phyloP scores from a whole-genome alignment of 495 filamentous ascomycete species.

The Xylaria castorea region DNA sequence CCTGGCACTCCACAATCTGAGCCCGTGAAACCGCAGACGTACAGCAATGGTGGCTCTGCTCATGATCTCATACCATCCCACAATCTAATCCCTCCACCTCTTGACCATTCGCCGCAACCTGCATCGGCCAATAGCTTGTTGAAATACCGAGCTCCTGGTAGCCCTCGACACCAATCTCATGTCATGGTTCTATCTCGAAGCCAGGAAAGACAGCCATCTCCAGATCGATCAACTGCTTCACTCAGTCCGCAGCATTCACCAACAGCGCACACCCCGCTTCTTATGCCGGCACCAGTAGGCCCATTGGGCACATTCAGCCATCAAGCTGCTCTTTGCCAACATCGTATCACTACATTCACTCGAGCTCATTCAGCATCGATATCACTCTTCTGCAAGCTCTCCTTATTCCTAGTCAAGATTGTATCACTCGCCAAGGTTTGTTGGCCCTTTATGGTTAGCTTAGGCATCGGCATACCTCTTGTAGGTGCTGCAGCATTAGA shows the following conservation, averaged over 20 bases:
- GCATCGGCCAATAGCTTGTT: slow-evolving; percentile 38
- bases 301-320: slow-evolving; percentile 47
- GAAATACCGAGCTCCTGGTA: slow-evolving; percentile 39
- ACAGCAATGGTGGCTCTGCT: slow-evolving; percentile 26
- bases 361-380: slow-evolving; percentile 32
- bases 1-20: slow-evolving; percentile 53
- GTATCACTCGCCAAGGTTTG: slow-evolving; percentile 48
- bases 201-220: slow-evolving; percentile 42
- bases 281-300: slow-evolving; percentile 65
- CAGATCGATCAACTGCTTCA: slow-evolving; percentile 28
- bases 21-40: slow-evolving; percentile 41
- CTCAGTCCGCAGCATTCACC: slow-evolving; percentile 42
- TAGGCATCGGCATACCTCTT: slow-evolving; percentile 43
- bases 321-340: slow-evolving; percentile 39
- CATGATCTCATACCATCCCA: slow-evolving; percentile 43
- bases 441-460: slow-evolving; percentile 52
- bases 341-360: slow-evolving; percentile 32
- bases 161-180: slow-evolving; percentile 43
- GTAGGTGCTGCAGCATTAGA: slow-evolving; percentile 50
- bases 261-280: slow-evolving; percentile 52
- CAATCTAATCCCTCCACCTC: slow-evolving; percentile 39
- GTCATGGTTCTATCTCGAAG: slow-evolving; percentile 44
- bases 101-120: slow-evolving; percentile 38
- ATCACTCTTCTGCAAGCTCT: slow-evolving; percentile 41
- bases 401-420: slow-evolving; percentile 49